Base-by-base conservation (phyloP, 805 yeast genomes). In the Wickerhamiella parazyma region DNA sequence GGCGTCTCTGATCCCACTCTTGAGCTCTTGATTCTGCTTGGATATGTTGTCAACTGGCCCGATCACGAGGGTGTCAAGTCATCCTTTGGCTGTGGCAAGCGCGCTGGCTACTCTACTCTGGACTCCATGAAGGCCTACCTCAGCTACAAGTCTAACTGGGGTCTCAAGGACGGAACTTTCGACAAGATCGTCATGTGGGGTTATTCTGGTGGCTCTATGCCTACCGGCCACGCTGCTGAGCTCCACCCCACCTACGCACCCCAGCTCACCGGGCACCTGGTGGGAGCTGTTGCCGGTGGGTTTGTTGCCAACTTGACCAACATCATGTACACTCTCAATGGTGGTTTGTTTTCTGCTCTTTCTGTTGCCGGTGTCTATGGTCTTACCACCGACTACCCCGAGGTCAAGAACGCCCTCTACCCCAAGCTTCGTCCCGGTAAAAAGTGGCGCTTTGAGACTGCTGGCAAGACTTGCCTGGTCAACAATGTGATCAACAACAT, bases 1-100 rank as follows among this genome's bases (percentile, higher is more conserved):
- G 41, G 44, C 11, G 40, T 47, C 21, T 41, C 37, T 9, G 34
- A 36, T 14, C 36, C 34, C 38, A 36, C 43, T 7, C 24, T 19
- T 29, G 24, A 33, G 6, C 17, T 45, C 14, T 22, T 45, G 17
- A 14, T 28, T 11, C 40, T 43, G 24, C 41, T 46, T 4, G 52
- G 52, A 8, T 42, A 36, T 26, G 40, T 47, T 9, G 45, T 47
- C n/a, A 45, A 47, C 20, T 34, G 43, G 20, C 58, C 60, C 9
- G 60, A 57, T 42, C 54, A 57, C 43, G 60, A 57, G 42, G 61
- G 61, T 14, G 51, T 54, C 36, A 45, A 47, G 25, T 53, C 59
- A 21, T 45, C 58, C 6, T 57, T 55, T 39, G 39, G 51, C 12
- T 57, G 58, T 9, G 60, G 60, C 11, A 29, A 41, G 33, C 49